Base-by-base conservation (phyloP, 164 flowering plant species). In the Tetracentron sinense region DNA sequence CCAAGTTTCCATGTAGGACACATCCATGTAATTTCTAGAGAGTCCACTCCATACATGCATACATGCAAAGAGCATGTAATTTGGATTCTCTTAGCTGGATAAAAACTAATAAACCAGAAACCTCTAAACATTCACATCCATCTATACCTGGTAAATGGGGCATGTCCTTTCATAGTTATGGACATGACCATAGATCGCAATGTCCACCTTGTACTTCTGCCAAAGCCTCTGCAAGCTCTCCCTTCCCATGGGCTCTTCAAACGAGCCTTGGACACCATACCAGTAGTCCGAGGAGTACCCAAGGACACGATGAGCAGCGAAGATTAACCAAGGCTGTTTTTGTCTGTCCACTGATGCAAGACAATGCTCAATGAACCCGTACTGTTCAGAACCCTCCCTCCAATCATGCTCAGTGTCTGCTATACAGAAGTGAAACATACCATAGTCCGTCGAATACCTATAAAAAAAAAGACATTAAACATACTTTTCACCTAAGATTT, bases 131-230 rank as follows among this genome's bases (percentile, higher is more conserved):
- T 38, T 53, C 46, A 47, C 10, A 47, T 21, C 10, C 21, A 16
- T 35, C n/a, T 48, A 2, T 75, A 86, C 96, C 91, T 89, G 81
- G 60, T 85, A 91, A 27, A 89, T 71, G 10, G 89, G 93, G 65
- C 96, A 91, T 31, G 84, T 72, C 63, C 97, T 84, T 68, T 91
- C 97, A 69, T 91, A 91, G 81, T 86, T 89, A 67, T 91, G 97
- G 54, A 85, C 89, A 72, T 89, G 94, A 52, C 97, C 97, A 33
- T 65, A 91, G 56, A 89, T 83, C 42, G 96, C 96, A 17, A 91
- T 79, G 67, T 91, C 97, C 11, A 91, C 97, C 65, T 80, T 85
- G 68, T 87, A 84, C 70, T 79, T 86, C 79, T 88, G 95, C 97
- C 97, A 90, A 14, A 90, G 94, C 73, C 44, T 83, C 74, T 85